Base-by-base conservation (phyloP, 345 rosid genomes). In the Excoecaria agallocha region DNA sequence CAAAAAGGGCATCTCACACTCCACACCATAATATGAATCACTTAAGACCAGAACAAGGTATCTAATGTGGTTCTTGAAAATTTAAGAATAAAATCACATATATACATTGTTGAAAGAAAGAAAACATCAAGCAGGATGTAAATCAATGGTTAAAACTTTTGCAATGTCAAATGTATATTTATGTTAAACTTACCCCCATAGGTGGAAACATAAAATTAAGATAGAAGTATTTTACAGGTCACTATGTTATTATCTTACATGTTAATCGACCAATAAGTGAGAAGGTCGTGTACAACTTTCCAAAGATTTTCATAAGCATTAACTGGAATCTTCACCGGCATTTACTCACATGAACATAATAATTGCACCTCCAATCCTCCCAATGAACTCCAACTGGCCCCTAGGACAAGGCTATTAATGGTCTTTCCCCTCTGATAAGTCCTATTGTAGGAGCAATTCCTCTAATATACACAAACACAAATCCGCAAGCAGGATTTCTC, bases 361-460 rank as follows among this genome's bases (percentile, higher is more conserved):
- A n/a, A n/a, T n/a, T n/a, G n/a, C n/a, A n/a, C n/a, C n/a, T n/a
- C n/a, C n/a, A n/a, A n/a, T n/a, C n/a, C n/a, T n/a, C n/a, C n/a
- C n/a, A n/a, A n/a, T n/a, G n/a, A n/a, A n/a, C 49, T 64, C 24
- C 37, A 58, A 24, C 67, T 63, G 17, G 52, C 41, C 37, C 39
- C 51, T 22, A 64, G 56, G 37, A 67, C 52, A 67, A 67, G 52
- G 51, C 70, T 67, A 22, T 25, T 22, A 12, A 46, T 63, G 38
- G 52, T 48, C 56, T 46, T 46, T 67, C 56, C 56, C 37, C 39
- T 13, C 10, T 25, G n/a, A n/a, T n/a, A n/a, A 48, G 15, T 25
- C n/a, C 56, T 41, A 48, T 12, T 5, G 22, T 7, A 12, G 1
- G n/a, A 19, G 25, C 70, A 22, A 30, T 59, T 38, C 25, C 66